Evolutionary conservation across 306 rosid species (phyloP).

Genomic region (Quercus bicolor): DNA sequence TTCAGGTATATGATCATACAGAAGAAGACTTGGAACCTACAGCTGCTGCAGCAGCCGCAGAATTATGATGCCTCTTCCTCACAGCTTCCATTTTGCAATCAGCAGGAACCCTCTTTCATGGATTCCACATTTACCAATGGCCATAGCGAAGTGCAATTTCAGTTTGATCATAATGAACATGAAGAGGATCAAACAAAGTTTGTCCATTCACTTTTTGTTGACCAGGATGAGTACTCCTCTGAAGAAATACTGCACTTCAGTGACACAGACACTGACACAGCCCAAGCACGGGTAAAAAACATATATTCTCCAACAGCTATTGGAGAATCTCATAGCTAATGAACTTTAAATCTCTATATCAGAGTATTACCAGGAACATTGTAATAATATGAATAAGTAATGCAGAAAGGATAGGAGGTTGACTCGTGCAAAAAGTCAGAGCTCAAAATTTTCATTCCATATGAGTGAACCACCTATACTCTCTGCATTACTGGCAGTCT

Average conservation of each 20-base stretch:
- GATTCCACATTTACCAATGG: neutral
- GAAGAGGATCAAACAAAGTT: conserved; percentile 14
- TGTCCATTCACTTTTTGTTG: neutral
- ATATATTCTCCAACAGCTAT: conserved; percentile 3
- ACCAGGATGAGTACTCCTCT: neutral
- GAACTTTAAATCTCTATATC: conserved; percentile 3
- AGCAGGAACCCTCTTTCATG: neutral
- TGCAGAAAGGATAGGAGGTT: no score
- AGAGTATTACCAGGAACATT: conserved; percentile 5
- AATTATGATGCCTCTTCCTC: neutral
- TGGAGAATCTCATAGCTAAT: neutral
- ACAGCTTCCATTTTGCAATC: neutral
- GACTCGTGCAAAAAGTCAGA: conserved; percentile 4
- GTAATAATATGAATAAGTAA: conserved; percentile 2
- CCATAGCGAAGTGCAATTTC: neutral
- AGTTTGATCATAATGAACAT: neutral
- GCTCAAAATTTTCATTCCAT: conserved; percentile 4
- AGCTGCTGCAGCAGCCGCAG: neutral
- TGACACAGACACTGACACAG: conserved; percentile 36
- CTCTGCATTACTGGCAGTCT: neutral
- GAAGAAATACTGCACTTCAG: conserved; percentile 17
- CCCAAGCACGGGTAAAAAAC: conserved; percentile 42
- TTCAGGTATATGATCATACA: conserved; percentile 7
- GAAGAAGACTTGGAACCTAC: neutral
- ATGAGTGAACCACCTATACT: neutral